These are phyloP conservation scores for Aspergillus aculeatinus DNA, from an alignment of 2,329 filamentous ascomycete species.

Conservation along the genomic window DNA sequence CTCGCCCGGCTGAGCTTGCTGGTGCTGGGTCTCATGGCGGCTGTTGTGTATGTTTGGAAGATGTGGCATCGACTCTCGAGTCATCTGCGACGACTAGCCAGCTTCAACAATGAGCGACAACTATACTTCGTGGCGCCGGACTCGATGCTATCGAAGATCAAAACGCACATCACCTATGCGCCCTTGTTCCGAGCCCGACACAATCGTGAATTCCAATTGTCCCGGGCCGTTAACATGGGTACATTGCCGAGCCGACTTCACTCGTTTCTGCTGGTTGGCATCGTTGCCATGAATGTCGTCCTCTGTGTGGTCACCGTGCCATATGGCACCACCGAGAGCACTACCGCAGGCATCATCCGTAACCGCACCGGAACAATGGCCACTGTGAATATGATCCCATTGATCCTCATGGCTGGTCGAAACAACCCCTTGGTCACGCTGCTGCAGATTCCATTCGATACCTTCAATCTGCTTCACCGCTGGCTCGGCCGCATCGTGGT, in stretches of 20 bases:
- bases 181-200: slow-evolving; percentile 46
- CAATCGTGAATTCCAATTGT: slow-evolving; percentile 47
- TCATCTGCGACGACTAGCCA: slow-evolving; percentile 71
- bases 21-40: slow-evolving; percentile 64
- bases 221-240: slow-evolving; percentile 46
- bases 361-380: slow-evolving; percentile 46
- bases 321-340: slow-evolving; percentile 34
- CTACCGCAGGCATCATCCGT: slow-evolving; percentile 41
- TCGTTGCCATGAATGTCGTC: slow-evolving; percentile 47
- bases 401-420: slow-evolving; percentile 43
- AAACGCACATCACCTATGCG: slow-evolving; percentile 61
- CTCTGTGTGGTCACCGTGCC: slow-evolving; percentile 52
- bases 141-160: slow-evolving; percentile 62
- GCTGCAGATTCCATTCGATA: slow-evolving; percentile 45
- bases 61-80: slow-evolving; percentile 59
- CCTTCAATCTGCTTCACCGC: slow-evolving; percentile 64
- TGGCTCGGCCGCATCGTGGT: slow-evolving; percentile 75
- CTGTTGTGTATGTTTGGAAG: slow-evolving; percentile 66
- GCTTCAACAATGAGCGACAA: slow-evolving; percentile 76
- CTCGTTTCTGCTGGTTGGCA: slow-evolving; percentile 39
- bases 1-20: slow-evolving; percentile 63
- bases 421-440: slow-evolving; percentile 46
- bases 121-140: slow-evolving; percentile 69
- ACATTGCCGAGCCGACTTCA: slow-evolving; percentile 50
- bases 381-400: slow-evolving; percentile 45